Evolutionary conservation across 768 basidiomycete genomes (phyloP).

Genomic region (Tylopilus intermedius): DNA sequence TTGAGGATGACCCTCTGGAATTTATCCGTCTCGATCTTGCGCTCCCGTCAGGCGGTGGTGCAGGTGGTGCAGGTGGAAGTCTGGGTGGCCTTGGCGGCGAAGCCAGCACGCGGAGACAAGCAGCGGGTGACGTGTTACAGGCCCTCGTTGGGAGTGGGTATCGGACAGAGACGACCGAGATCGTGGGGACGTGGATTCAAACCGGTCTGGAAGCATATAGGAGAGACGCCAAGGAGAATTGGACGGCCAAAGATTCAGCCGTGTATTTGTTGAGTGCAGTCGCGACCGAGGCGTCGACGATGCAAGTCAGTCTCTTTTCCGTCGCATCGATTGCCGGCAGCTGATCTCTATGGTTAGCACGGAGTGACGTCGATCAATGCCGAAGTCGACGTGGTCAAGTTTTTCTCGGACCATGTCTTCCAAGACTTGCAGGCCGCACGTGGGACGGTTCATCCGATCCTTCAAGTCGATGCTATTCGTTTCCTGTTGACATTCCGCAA

Average conservation of each 20-base stretch:
- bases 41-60: constrained; percentile 42
- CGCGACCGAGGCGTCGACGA: constrained; percentile 83
- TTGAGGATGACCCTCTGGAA: constrained; percentile 95
- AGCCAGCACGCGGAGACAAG: constrained; percentile 80
- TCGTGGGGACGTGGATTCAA: constrained; percentile 81
- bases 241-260: constrained; percentile 92
- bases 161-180: constrained; percentile 81
- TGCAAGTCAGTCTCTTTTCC: constrained; percentile 49
- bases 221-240: constrained; percentile 55
- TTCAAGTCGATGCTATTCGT: constrained; percentile 94
- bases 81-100: constrained; percentile 42
- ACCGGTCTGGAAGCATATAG: constrained; percentile 67
- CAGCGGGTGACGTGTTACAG: constrained; percentile 93
- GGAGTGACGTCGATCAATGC: constrained; percentile 93
- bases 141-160: constrained; percentile 78
- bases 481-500: constrained; percentile 95
- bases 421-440: constrained; percentile 72
- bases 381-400: constrained; percentile 89
- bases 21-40: constrained; percentile 87
- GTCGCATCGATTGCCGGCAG: neutral
- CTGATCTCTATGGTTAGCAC: constrained; percentile 42
- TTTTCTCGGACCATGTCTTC: constrained; percentile 90
- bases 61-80: constrained; percentile 36
- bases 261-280: constrained; percentile 92
- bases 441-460: constrained; percentile 75